Conservation (phyloP, 148 eudicot species). For the Cornus controversa region DNA sequence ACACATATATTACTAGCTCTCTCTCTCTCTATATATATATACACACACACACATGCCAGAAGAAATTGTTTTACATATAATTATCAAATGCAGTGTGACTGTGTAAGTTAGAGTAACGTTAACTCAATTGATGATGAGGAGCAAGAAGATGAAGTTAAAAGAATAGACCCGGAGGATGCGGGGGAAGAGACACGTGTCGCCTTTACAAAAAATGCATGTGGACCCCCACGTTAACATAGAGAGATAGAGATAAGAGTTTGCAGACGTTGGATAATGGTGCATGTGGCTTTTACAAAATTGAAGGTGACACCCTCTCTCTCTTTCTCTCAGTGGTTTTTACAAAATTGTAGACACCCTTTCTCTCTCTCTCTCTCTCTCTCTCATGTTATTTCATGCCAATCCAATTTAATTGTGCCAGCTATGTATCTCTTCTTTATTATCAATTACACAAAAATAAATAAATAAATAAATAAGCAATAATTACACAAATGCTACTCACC, state of each 20-base stretch:
- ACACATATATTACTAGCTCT: too few species aligned
- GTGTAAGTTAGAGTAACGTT: not conserved
- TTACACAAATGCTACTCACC: not conserved
- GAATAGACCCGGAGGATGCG: constrained; percentile 15
- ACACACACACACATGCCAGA: too few species aligned
- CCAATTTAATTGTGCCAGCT: constrained; percentile 9
- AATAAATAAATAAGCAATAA: too few species aligned
- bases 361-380: not conserved
- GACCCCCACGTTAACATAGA: not conserved
- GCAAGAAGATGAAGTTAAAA: not conserved
- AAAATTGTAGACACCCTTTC: not conserved
- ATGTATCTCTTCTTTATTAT: constrained; percentile 1
- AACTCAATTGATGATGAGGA: not conserved
- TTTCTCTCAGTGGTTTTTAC: constrained; percentile 5
- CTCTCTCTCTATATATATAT: too few species aligned
- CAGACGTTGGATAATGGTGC: constrained; percentile 1
- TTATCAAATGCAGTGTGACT: too few species aligned
- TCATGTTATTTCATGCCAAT: not conserved
- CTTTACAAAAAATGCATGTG: not conserved
- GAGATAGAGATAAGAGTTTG: constrained; percentile 10
- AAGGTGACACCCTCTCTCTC: not conserved
- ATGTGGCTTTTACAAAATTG: constrained; percentile 7
- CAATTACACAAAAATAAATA: too few species aligned
- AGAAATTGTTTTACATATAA: too few species aligned
- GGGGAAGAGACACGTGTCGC: constrained; percentile 22